Percentiles rank a stretch among this genome's conserved stretches.
These are phyloP conservation scores for Bipolaris sorokiniana DNA, from an alignment of 2,329 filamentous ascomycete genomes.

Conservation along the genomic window DNA sequence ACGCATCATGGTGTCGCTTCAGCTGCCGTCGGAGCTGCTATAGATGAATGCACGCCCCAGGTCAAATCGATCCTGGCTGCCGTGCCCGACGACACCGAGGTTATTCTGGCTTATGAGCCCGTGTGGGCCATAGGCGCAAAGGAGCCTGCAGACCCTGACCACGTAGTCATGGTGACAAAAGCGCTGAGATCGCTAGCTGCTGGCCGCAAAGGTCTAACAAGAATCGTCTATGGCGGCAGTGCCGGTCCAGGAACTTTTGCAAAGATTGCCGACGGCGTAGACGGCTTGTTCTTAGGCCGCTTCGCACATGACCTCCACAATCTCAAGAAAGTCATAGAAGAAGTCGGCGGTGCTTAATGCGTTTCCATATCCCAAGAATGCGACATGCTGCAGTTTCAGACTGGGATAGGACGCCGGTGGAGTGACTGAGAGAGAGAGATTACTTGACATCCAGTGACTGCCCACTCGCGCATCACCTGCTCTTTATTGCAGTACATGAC, in stretches of 20 bases:
- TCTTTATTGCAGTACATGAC: slow-evolving; percentile 1
- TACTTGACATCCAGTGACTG: slow-evolving; percentile 2
- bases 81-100: slow-evolving; percentile 67
- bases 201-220: slow-evolving; percentile 62
- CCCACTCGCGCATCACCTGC: neutral
- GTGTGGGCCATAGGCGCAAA: slow-evolving; percentile 86
- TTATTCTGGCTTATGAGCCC: slow-evolving; percentile 84
- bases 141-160: slow-evolving; percentile 72
- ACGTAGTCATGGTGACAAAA: slow-evolving; percentile 73
- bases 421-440: slow-evolving; percentile 1
- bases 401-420: neutral
- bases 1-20: slow-evolving; percentile 54
- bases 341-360: slow-evolving; percentile 62
- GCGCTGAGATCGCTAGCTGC: slow-evolving; percentile 65
- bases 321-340: slow-evolving; percentile 73
- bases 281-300: slow-evolving; percentile 80
- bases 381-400: neutral
- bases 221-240: slow-evolving; percentile 82
- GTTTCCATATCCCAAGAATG: neutral
- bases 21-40: slow-evolving; percentile 63
- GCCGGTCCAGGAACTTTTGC: slow-evolving; percentile 79
- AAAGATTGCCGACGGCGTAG: slow-evolving; percentile 70
- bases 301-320: slow-evolving; percentile 80
- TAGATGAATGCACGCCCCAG: slow-evolving; percentile 70
- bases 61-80: slow-evolving; percentile 67